Base-by-base conservation (phyloP, 495 filamentous ascomycete species). In the Penicillium lagena region DNA sequence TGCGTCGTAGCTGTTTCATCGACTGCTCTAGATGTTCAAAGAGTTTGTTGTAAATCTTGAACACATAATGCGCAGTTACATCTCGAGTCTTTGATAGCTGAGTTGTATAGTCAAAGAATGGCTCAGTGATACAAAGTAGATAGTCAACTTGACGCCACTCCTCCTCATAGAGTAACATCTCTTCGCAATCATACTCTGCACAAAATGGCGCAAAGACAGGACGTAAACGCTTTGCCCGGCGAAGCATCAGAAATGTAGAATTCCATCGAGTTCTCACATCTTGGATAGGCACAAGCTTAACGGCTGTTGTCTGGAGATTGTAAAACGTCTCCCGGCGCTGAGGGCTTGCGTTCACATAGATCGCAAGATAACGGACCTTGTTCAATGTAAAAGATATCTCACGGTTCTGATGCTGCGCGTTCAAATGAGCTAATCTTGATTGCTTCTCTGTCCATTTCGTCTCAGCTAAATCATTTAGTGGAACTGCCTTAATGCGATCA, bases 271-370 rank as follows among this genome's bases (percentile, higher is more conserved):
- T 53, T 14, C 13, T 4, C 0, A 58, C 42, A 47, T 61, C 58
- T 37, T 61, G 39, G 9, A 58, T 55, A 28, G 45, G 52, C 12
- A 58, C 37, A 13, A 55, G 49, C 15, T 42, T 55, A 40, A 17
- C 32, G 10, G 46, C 44, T 27, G 29, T 35, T n/a, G 17, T 38
- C 15, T 50, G 36, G 11, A 54, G 40, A 27, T 38, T 37, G 17
- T 27, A 35, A 13, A 58, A 54, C 0, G 39, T 13, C 29, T 54
- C 37, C 27, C 31, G 28, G 12, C 45, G 35, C 28, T 58, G 39
- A 34, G 49, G 45, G 29, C 48, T 54, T 35, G 10, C 11, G 29
- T 54, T 54, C n/a, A 54, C 39, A 42, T 35, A 50, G n/a, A 54
- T 30, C 10, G 45, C 48, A 34, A 58, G 42, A 22, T 32, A 13